phyloP scores from a whole-genome alignment of 1,284 basidiomycete genomes.

The Vanrija humicola region DNA sequence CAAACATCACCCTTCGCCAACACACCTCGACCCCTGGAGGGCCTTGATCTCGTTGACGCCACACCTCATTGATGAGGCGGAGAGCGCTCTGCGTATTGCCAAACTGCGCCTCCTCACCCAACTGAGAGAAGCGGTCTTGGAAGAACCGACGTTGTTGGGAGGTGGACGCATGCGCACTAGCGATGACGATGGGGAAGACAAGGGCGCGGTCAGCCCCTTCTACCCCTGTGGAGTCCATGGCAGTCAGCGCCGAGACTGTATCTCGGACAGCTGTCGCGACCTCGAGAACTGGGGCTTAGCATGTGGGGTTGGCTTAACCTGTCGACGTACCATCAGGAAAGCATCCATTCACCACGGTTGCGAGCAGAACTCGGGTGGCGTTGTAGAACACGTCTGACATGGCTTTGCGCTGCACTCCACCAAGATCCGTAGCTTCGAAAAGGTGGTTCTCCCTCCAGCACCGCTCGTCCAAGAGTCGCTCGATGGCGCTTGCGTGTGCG shows the following conservation, averaged over 20 bases:
- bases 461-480: constrained; percentile 44
- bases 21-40: constrained; percentile 9
- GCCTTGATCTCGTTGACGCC: constrained; percentile 48
- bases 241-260: constrained; percentile 45
- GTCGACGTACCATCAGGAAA: constrained; percentile 19
- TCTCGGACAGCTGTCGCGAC: constrained; percentile 48
- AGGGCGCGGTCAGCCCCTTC: constrained; percentile 67
- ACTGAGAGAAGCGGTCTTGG: constrained; percentile 52
- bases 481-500: constrained; percentile 56
- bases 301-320: no score
- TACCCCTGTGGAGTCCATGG: constrained; percentile 44
- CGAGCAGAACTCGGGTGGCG: constrained; percentile 20
- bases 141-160: constrained; percentile 53
- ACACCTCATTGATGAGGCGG: constrained; percentile 59
- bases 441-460: constrained; percentile 18
- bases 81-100: constrained; percentile 63
- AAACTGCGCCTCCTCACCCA: constrained; percentile 51
- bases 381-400: constrained; percentile 27
- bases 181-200: constrained; percentile 44
- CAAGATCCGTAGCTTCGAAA: constrained; percentile 1
- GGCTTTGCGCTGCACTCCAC: constrained; percentile 1
- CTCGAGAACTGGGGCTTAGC: constrained; percentile 15
- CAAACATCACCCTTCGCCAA: constrained; percentile 23
- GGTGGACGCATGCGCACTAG: constrained; percentile 22
- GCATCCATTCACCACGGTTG: constrained; percentile 22